These are phyloP conservation scores for Ceratocystis albifundus DNA, from an alignment of 2,329 filamentous ascomycete genomes.

Conservation along the genomic window DNA sequence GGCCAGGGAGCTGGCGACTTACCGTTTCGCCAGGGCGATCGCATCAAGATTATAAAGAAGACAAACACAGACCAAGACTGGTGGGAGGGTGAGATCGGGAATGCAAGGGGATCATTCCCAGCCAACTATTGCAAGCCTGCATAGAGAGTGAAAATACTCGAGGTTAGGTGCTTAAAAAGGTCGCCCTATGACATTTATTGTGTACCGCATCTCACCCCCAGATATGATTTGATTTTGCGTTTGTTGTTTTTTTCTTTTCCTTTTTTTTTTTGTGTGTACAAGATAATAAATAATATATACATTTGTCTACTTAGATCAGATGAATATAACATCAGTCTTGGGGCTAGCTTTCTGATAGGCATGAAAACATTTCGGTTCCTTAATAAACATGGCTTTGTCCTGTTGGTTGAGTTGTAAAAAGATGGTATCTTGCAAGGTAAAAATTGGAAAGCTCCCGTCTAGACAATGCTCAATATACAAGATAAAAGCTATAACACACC, in stretches of 20 bases:
- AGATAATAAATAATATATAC: slow-evolving; percentile 10
- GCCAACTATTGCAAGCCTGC: slow-evolving; percentile 62
- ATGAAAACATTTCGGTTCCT: neutral
- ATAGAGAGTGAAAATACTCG: slow-evolving; percentile 24
- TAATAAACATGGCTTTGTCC: too few species aligned
- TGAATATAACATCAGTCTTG: too few species aligned
- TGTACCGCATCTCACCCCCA: neutral
- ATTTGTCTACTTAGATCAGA: neutral
- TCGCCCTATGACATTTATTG: too few species aligned
- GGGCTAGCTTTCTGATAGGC: neutral
- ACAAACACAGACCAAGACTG: slow-evolving; percentile 73
- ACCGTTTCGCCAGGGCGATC: slow-evolving; percentile 63
- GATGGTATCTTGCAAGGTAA: too few species aligned
- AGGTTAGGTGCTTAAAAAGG: neutral
- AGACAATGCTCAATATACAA: too few species aligned
- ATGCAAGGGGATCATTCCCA: slow-evolving; percentile 60
- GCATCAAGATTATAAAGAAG: slow-evolving; percentile 65
- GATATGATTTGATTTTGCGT: neutral
- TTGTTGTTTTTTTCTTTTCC: neutral
- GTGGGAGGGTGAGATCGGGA: slow-evolving; percentile 71
- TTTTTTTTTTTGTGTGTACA: neutral
- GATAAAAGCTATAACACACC: too few species aligned
- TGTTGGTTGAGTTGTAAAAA: too few species aligned
- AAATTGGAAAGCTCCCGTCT: too few species aligned
- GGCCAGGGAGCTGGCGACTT: slow-evolving; percentile 61